Conservation (phyloP, 106 monocot species). For the Apostasia ramifera region DNA sequence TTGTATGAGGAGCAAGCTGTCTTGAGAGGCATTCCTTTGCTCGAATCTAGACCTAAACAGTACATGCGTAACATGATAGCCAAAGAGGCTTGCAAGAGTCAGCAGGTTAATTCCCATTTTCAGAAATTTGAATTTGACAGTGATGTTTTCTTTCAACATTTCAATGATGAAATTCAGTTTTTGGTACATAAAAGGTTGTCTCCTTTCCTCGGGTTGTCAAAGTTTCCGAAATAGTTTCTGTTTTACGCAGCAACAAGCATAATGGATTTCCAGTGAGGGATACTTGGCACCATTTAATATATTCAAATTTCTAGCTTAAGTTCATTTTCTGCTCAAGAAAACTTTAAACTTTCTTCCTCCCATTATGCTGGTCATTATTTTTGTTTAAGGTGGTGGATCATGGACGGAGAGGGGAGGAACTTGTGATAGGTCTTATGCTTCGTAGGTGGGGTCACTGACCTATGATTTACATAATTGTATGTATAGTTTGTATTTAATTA, state of each 20-base stretch:
- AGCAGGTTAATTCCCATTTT: conserved; percentile 35
- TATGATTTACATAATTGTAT: not conserved
- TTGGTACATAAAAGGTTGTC: conserved; percentile 44
- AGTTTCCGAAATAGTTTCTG: conserved; percentile 70
- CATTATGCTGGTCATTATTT: conserved; percentile 8
- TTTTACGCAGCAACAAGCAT: conserved; percentile 74
- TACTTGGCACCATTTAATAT: not conserved
- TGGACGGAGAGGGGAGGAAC: conserved; percentile 60
- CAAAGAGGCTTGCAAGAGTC: conserved; percentile 75
- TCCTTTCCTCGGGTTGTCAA: conserved; percentile 72
- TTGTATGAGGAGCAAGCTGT: conserved; percentile 88
- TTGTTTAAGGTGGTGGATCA: conserved; percentile 65
- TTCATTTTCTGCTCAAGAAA: not conserved
- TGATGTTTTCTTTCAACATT: not conserved
- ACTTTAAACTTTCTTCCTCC: not conserved
- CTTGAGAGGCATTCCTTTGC: conserved; percentile 84
- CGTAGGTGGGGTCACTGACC: conserved; percentile 43
- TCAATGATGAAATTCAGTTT: not conserved
- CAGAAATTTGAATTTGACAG: not conserved
- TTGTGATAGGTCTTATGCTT: conserved; percentile 87
- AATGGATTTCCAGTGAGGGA: conserved; percentile 94
- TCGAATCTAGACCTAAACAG: conserved; percentile 85
- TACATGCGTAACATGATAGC: conserved; percentile 89
- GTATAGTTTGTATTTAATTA: not conserved
- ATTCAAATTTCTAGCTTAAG: not conserved